Base-by-base conservation (phyloP, 495 filamentous ascomycete genomes). In the Xylaria telfairii region DNA sequence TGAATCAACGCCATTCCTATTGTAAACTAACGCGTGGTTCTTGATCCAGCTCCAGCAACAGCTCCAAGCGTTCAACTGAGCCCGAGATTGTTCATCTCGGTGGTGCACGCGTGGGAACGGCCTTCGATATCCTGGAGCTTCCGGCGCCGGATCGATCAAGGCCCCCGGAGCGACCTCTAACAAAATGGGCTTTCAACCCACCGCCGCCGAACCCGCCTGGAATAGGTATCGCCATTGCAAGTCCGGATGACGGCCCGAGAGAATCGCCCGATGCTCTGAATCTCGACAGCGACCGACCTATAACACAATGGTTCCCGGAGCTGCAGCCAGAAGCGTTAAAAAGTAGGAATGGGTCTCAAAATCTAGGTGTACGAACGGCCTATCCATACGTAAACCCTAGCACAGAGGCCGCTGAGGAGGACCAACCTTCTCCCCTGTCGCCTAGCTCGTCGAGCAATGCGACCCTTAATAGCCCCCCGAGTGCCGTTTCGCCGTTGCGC, bases 81-180 rank as follows among this genome's bases (percentile, higher is more conserved):
- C 62, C 69, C 26, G 66, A 77, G 32, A 82, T 82, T 54, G 71
- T 73, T 37, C 79, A 82, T 65, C 72, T 81, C 3, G 79, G 80
- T 3, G 80, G 80, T 39, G 71, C 71, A 17, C 76, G 77, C 24
- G 67, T 80, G 4, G 76, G 70, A 5, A 68, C 72, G n/a, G 57
- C 61, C 34, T 66, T 41, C 8, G 63, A 71, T 19, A 37, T 60
- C 15, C 21, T 24, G 13, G 63, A 28, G 30, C 73, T 28, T 28
- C 37, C 39, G 65, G 67, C 32, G 54, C 74, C 47, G 65, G 66
- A 61, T 73, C 73, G 13, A 64, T 70, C 32, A 72, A 78, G 37
- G 42, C 53, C 49, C 7, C 12, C 34, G 42, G 63, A 66, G 1
- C 77, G 73, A 54, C 76, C 75, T 32, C 63, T 75, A n/a, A 81